phyloP scores from a whole-genome alignment of 805 yeast species.

The Sugiyamaella floridensis region DNA sequence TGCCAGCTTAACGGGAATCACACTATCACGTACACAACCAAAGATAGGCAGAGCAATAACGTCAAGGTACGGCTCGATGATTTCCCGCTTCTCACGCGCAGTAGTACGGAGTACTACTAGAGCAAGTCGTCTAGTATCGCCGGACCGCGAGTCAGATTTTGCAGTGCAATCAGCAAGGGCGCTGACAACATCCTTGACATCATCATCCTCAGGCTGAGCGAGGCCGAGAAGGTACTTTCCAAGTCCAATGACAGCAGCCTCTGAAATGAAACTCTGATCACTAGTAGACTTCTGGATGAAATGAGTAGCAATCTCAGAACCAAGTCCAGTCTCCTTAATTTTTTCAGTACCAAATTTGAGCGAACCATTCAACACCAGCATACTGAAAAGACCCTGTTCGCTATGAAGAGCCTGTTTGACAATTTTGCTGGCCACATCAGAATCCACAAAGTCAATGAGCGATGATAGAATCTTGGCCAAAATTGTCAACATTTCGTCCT shows the following conservation, averaged over 20 bases:
- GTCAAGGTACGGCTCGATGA: conserved; percentile 49
- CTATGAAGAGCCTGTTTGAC: conserved; percentile 17
- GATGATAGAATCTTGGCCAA: conserved; percentile 74
- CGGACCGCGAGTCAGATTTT: conserved; percentile 53
- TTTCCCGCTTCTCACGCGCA: conserved; percentile 50
- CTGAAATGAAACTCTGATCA: conserved; percentile 49
- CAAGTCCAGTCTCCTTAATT: conserved; percentile 47
- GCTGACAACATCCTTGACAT: conserved; percentile 16
- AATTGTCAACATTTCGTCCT: conserved; percentile 36
- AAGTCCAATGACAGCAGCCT: conserved; percentile 68
- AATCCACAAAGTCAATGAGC: conserved; percentile 53
- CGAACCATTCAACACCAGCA: conserved; percentile 71
- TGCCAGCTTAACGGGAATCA: conserved; percentile 87
- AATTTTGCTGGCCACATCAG: conserved; percentile 21
- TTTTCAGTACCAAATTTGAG: conserved; percentile 68
- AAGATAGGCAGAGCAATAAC: conserved; percentile 52
- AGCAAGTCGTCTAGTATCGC: conserved; percentile 73
- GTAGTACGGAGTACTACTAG: conserved; percentile 70
- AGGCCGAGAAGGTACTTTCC: conserved; percentile 67
- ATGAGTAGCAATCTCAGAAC: conserved; percentile 44
- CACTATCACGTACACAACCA: conserved; percentile 74
- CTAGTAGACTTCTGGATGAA: conserved; percentile 41
- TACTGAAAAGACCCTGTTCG: conserved; percentile 31
- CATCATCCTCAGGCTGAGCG: conserved; percentile 29
- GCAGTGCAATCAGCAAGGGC: conserved; percentile 45